Evolutionary conservation across 2,329 filamentous ascomycete species (phyloP).

Genomic region (Colletotrichum lentis): DNA sequence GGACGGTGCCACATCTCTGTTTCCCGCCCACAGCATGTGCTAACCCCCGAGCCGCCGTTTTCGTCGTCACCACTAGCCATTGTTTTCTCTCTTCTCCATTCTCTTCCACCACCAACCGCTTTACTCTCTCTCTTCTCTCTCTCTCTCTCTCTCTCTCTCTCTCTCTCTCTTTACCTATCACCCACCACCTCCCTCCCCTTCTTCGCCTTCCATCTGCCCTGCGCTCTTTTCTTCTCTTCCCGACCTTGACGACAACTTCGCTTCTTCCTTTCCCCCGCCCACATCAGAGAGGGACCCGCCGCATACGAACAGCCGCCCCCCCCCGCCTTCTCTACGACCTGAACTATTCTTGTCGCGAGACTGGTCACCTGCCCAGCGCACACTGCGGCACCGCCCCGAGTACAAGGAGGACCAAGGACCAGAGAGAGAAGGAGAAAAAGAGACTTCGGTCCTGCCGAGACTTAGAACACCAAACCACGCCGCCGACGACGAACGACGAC

Average conservation of each 20-base stretch:
- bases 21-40: constrained; percentile 37
- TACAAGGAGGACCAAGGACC: constrained; percentile 27
- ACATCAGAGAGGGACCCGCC: constrained; percentile 5
- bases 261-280: neutral
- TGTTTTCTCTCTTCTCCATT: constrained; percentile 36
- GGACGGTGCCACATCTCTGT: constrained; percentile 33
- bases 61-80: constrained; percentile 35
- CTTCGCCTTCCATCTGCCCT: constrained; percentile 4
- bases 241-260: constrained; percentile 18
- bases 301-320: constrained; percentile 24
- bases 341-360: constrained; percentile 24
- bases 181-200: constrained; percentile 15
- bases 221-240: neutral
- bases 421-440: neutral
- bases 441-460: constrained; percentile 25
- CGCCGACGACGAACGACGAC: constrained; percentile 28
- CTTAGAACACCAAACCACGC: constrained; percentile 21
- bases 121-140: constrained; percentile 20
- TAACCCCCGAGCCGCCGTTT: constrained; percentile 36
- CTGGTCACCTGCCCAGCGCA: constrained; percentile 25
- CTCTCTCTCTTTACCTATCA: constrained; percentile 29
- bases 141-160: constrained; percentile 25
- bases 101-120: constrained; percentile 29
- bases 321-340: constrained; percentile 16
- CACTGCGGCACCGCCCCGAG: constrained; percentile 16